These are phyloP conservation scores for Microsporum canis DNA, from an alignment of 2,329 filamentous ascomycete species.

Conservation along the genomic window DNA sequence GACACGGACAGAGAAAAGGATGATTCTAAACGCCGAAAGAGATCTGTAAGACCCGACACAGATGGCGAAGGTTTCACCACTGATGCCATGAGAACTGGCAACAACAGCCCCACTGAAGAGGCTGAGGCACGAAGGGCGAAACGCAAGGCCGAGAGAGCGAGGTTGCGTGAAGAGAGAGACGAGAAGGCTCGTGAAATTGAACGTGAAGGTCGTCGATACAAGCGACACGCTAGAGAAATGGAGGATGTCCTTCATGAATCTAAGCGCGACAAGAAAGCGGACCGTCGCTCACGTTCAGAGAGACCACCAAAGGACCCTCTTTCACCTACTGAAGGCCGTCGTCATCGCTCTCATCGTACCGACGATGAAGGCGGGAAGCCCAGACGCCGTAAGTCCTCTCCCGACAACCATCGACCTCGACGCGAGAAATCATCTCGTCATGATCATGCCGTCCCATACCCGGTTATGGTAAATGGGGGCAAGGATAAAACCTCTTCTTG, in stretches of 20 bases:
- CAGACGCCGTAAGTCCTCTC: conserved; percentile 28
- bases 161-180: conserved; percentile 28
- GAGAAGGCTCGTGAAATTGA: conserved; percentile 25
- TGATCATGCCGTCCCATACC: conserved; percentile 12
- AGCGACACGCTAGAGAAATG: conserved; percentile 24
- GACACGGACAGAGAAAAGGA: conserved; percentile 29
- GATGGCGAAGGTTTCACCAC: conserved; percentile 39
- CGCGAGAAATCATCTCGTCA: conserved; percentile 22
- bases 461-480: conserved; percentile 26
- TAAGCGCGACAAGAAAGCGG: conserved; percentile 15
- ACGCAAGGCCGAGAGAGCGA: conserved; percentile 45
- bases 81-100: conserved; percentile 23
- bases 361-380: conserved; percentile 24
- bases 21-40: conserved; percentile 25
- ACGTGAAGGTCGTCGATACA: conserved; percentile 22
- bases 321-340: conserved; percentile 16
- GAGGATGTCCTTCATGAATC: conserved; percentile 15
- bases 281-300: not conserved
- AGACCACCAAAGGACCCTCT: not conserved
- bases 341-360: conserved; percentile 23
- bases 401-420: conserved; percentile 17
- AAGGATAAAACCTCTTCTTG: conserved; percentile 42
- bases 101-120: conserved; percentile 32
- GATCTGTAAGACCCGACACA: conserved; percentile 37
- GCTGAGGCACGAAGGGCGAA: conserved; percentile 54